Evolutionary conservation across 1,284 basidiomycete species (phyloP).

Genomic region (Mycena sp.): DNA sequence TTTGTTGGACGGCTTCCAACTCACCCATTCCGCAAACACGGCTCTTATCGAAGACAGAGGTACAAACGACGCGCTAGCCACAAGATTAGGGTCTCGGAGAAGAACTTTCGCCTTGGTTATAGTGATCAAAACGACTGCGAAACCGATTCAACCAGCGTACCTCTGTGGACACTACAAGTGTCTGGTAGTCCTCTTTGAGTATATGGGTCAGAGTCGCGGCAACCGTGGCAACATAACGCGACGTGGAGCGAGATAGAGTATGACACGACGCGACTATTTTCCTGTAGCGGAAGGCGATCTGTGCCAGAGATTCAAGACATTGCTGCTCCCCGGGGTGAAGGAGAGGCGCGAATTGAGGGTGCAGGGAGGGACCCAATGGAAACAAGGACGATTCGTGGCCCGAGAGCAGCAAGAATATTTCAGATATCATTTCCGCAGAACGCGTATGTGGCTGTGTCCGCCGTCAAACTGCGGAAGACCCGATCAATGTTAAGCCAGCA

Average conservation of each 20-base stretch:
- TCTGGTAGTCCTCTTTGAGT: constrained; percentile 82
- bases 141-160: constrained; percentile 11
- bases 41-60: constrained; percentile 86
- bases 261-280: constrained; percentile 70
- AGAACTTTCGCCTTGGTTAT: constrained; percentile 69
- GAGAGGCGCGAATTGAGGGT: constrained; percentile 75
- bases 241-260: constrained; percentile 66
- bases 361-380: constrained; percentile 64
- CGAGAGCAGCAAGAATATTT: constrained; percentile 84
- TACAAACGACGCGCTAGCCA: constrained; percentile 82
- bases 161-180: constrained; percentile 84
- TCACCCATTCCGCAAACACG: constrained; percentile 79
- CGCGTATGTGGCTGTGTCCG: background rate
- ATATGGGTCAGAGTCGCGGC: constrained; percentile 79
- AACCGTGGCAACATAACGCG: constrained; percentile 78
- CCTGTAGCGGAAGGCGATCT: constrained; percentile 78
- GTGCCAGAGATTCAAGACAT: constrained; percentile 79
- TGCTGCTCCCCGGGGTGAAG: constrained; percentile 90
- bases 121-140: background rate
- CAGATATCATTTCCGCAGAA: constrained; percentile 73
- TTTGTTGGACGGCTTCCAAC: background rate
- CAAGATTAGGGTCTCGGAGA: constrained; percentile 74
- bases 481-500: too few species aligned
- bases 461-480: too few species aligned
- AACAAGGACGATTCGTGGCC: constrained; percentile 89